Evolutionary conservation across 208 protist genomes (phyloP).

Genomic region (Leishmania mexicana): DNA sequence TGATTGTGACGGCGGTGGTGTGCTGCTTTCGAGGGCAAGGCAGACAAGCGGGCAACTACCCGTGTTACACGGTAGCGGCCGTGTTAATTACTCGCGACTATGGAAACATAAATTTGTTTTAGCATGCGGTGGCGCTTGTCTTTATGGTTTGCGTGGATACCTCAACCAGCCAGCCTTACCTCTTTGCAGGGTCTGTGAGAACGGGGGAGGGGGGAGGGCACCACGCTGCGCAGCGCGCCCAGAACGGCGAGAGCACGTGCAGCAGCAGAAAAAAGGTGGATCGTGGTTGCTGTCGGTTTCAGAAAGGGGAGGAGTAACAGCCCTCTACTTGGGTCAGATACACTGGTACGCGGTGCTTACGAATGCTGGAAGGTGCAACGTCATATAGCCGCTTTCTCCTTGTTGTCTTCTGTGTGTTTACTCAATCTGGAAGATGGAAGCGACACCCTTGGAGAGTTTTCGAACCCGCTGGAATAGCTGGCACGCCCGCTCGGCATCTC

Average conservation of each 20-base stretch:
- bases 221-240: not conserved
- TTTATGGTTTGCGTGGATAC: not conserved
- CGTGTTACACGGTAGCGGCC: not conserved
- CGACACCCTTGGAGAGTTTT: slow-evolving; percentile 75
- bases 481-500: slow-evolving; percentile 69
- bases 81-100: not conserved
- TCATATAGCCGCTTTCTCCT: not conserved
- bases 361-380: not conserved
- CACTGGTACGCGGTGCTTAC: not conserved
- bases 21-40: not conserved
- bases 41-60: not conserved
- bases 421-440: slow-evolving; percentile 80
- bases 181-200: not conserved
- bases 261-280: not conserved
- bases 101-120: not conserved
- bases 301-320: not conserved
- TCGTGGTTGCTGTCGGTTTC: not conserved
- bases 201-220: no score
- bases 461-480: slow-evolving; percentile 74
- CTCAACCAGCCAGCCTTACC: not conserved
- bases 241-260: not conserved
- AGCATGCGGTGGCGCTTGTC: not conserved
- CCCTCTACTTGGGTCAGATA: not conserved
- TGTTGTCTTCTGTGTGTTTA: slow-evolving; percentile 11
- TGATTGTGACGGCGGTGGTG: not conserved